Base-by-base conservation (phyloP, 163 green algal species). In the Scenedesmus sp. region DNA sequence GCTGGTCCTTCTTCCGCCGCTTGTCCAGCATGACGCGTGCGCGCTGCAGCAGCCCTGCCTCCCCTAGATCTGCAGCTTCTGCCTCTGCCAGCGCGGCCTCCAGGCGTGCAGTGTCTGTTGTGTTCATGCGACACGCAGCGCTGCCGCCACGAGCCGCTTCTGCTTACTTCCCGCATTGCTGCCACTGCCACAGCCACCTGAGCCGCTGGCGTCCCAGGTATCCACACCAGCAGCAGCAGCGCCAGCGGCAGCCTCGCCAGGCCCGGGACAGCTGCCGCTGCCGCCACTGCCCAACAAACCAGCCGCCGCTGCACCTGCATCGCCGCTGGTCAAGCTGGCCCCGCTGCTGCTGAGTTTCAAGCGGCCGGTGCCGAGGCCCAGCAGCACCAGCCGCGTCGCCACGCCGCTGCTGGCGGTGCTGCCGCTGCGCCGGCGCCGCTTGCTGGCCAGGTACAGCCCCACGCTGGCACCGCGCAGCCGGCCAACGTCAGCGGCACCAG, bases 401-500 rank as follows among this genome's bases (percentile, higher is more conserved):
- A 40, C 51, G 53, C 53, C 26, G 59, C 53, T 30, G 56, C 59
- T 88, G 59, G 30, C 59, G 24, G 22, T n/a, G 37, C 33, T 56
- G 43, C 88, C 88, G 15, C 37, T 37, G 42, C 87, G 79, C 43
- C 87, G 42, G 24, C 87, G 79, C 22, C 87, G 87, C 44, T 88
- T 88, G 61, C 61, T 85, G 0, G 61, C 80, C 1, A 92, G 42
- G 44, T 92, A 92, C 44, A 88, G 61, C 1, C 88, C 80, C 12
- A 88, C 72, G 22, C 80, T 88, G 5, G 88, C 88, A 83, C 65
- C 30, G 46, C 88, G 56, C 88, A 88, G 20, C 80, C 88, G 10
- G 88, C 88, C 26, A 92, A 65, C 30, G 88, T 92, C n/a, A 92
- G 65, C 33, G 88, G 88, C n/a, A 92, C 65, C 12, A 92, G 61